Evolutionary conservation across 2,329 filamentous ascomycete species (phyloP).

Genomic region (Akanthomyces uredinophilus): DNA sequence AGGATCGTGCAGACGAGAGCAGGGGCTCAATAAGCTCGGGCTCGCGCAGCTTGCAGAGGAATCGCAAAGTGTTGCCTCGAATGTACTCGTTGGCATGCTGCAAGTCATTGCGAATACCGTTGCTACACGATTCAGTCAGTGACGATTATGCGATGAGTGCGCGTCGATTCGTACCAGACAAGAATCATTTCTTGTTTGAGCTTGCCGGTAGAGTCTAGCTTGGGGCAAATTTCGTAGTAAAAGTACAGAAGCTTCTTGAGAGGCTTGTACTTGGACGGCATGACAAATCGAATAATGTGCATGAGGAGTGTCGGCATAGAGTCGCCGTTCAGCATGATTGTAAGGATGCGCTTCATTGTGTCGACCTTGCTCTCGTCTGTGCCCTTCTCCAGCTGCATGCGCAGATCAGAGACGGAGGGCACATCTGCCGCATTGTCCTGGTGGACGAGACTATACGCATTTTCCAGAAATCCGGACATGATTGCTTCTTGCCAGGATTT

Average conservation of each 20-base stretch:
- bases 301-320: slow-evolving; percentile 92
- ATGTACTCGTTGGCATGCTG: slow-evolving; percentile 99
- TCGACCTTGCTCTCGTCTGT: slow-evolving; percentile 89
- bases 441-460: slow-evolving; percentile 93
- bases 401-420: slow-evolving; percentile 83
- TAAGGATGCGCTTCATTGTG: slow-evolving; percentile 93
- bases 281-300: slow-evolving; percentile 99
- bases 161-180: slow-evolving; percentile 65
- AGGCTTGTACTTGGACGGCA: slow-evolving; percentile 95
- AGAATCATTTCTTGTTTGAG: slow-evolving; percentile 99
- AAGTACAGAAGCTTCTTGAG: slow-evolving; percentile 98
- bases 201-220: slow-evolving; percentile 87
- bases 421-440: slow-evolving; percentile 95
- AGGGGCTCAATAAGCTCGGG: slow-evolving; percentile 94
- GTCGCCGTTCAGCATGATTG: slow-evolving; percentile 96
- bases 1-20: slow-evolving; percentile 83
- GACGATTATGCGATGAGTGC: neutral
- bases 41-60: slow-evolving; percentile 93
- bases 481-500: slow-evolving; percentile 17
- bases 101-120: slow-evolving; percentile 95
- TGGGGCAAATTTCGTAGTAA: slow-evolving; percentile 98
- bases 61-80: slow-evolving; percentile 94
- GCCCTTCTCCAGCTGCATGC: slow-evolving; percentile 88
- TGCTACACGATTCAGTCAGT: slow-evolving; percentile 49
- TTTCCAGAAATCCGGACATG: slow-evolving; percentile 95